Evolutionary conservation across 306 rosid species (phyloP), one percentile per base, ranked within the genome.

Genomic region (Hippophae rhamnoides): DNA sequence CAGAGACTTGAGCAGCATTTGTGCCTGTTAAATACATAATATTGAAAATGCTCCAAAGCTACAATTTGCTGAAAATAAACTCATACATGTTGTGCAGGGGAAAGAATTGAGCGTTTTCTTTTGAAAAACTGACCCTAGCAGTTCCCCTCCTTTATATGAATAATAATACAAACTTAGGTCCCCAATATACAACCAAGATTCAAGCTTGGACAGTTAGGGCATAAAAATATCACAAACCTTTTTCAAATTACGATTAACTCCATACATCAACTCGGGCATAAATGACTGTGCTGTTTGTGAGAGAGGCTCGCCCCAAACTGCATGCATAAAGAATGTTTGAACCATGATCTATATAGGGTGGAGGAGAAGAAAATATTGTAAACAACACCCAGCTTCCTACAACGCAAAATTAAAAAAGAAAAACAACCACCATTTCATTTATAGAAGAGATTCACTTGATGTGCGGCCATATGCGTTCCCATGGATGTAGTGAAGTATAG

Each of bases 261-360:
- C 98, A 72, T 60, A 74, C 23, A 90, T 43, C 68, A 85, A 78
- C 71, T 81, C 96, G 1, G 96, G 97, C 90, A 90, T 85, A 90
- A 87, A 90, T 41, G 97, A 76, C 54, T 90, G 96, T 13, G 97
- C 97, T 54, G 96, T 85, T 79, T 90, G 97, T 55, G 96, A 87
- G 54, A 90, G 90, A 74, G 97, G 97, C 69, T 90, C 95, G 51
- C 97, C 97, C 96, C 90, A 90, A 50, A 90, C 96, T 1, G 96
- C 76, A 79, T 90, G 82, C 76, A 76, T 81, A 73, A 62, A 60
- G 67, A 79, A 83, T 10, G 85, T 78, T 85, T 90, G 97, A 66
- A 90, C 52, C 96, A 90, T 81, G 81, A 87, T 96, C 97, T 18
- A 18, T 90, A 72, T 4, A 31, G 38, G 60, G 61, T 68, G 10